Percentiles rank a stretch among this genome's conserved stretches.
These are phyloP conservation scores for Thelonectria olida DNA, from an alignment of 2,329 filamentous ascomycete species.

Conservation along the genomic window DNA sequence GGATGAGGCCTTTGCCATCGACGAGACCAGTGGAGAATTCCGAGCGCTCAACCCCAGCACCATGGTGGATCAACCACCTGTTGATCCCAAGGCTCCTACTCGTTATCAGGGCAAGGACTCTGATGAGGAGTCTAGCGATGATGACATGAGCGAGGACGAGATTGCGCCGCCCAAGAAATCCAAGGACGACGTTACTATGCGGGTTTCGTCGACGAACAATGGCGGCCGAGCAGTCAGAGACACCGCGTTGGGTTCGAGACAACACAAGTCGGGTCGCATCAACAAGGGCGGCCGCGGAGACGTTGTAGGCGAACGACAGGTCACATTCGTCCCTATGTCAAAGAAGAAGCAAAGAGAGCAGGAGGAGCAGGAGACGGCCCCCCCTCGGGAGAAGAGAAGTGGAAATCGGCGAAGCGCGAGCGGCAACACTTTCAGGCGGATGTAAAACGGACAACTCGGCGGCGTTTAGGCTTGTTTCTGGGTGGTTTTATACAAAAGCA, in stretches of 20 bases:
- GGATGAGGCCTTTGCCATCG: conserved; percentile 90
- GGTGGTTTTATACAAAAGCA: conserved; percentile 30
- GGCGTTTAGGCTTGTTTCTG: conserved; percentile 37
- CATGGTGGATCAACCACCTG: conserved; percentile 47
- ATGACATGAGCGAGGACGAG: conserved; percentile 46
- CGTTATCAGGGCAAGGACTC: conserved; percentile 52
- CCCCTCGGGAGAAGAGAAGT: conserved; percentile 44
- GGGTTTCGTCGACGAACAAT: conserved; percentile 74
- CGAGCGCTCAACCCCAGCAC: conserved; percentile 89
- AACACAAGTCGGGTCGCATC: conserved; percentile 58
- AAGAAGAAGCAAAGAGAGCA: conserved; percentile 59
- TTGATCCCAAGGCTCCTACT: conserved; percentile 46
- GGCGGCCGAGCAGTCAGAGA: conserved; percentile 65
- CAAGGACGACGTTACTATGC: conserved; percentile 64
- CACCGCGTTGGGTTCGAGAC: conserved; percentile 64
- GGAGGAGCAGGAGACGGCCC: conserved; percentile 40
- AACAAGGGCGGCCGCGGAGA: conserved; percentile 59
- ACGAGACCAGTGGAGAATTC: conserved; percentile 90
- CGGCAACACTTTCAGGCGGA: conserved; percentile 76
- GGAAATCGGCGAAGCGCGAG: conserved; percentile 75
- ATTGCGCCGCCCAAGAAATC: conserved; percentile 31
- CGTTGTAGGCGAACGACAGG: conserved; percentile 69
- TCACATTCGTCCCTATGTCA: conserved; percentile 76
- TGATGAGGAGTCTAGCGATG: conserved; percentile 56
- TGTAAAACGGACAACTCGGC: conserved; percentile 55